Evolutionary conservation across 805 yeast species (phyloP), one percentile per base, ranked within the genome.

Genomic region (Yamadazyma akitaensis): DNA sequence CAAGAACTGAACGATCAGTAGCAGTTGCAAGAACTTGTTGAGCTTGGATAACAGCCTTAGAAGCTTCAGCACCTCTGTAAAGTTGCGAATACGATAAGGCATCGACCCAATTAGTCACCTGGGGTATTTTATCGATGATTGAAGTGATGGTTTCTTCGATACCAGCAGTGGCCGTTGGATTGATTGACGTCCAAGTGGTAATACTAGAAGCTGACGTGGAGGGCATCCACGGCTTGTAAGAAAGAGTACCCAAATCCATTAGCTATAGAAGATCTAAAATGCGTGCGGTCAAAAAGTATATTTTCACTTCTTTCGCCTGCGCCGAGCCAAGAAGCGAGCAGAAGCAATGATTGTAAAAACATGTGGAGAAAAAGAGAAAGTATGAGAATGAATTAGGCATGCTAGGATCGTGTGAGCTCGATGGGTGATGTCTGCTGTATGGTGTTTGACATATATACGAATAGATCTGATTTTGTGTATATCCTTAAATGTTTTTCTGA

Each of bases 11-110:
- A 12, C 49, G 26, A 26, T 54, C 60, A 2, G 75, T 69, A n/a
- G 74, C 74, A 3, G 74, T 68, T 10, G 74, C 73, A 35, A 64
- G 50, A 1, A 65, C 65, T n/a, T 59, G 37, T 45, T 67, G 65
- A 11, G 73, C 73, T 1, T 60, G 52, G 30, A 68, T 54, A n/a
- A 68, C 57, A 9, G 65, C 59, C 43, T 66, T 51, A 2, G 74
- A 68, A 1, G 73, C 74, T 42, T 61, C 51, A 6, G 71, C 73
- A 2, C 73, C 73, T 33, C 73, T 51, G 8, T 53, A 44, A 7
- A 53, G 47, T 41, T 54, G 51, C 3, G 71, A 63, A 18, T 60
- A 56, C 2, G 60, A 51, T 4, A 41, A 25, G 28, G 64, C 51
- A 9, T 58, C 60, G 12, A 35, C 39, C 13, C 16, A 32, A 24